phyloP scores from a whole-genome alignment of 176 grass and related monocot species.

The Pontederia crassipes region DNA sequence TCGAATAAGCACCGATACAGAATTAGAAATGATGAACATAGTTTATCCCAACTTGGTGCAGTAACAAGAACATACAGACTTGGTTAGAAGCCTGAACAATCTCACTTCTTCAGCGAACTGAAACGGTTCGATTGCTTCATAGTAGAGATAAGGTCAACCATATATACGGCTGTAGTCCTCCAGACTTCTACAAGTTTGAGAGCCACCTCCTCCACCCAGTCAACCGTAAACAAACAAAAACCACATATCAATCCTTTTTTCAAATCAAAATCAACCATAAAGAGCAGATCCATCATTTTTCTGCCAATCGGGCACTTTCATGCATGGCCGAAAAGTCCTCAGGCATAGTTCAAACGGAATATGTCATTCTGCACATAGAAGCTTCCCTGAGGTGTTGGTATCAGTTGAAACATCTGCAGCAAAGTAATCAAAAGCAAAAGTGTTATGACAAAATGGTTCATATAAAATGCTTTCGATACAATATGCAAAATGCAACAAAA shows the following conservation, averaged over 20 bases:
- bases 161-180: no score
- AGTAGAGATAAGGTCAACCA: no score
- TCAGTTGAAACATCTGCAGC: constrained; percentile 16
- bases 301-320: not conserved
- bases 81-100: not conserved
- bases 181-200: no score
- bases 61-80: no score
- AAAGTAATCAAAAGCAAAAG: not conserved
- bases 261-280: not conserved
- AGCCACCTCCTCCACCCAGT: no score
- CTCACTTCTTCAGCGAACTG: not conserved
- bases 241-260: not conserved
- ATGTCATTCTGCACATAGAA: constrained; percentile 14
- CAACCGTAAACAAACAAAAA: not conserved
- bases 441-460: no score
- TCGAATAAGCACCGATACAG: no score
- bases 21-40: no score
- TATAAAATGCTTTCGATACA: no score
- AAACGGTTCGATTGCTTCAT: no score
- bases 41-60: no score
- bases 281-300: not conserved
- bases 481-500: no score
- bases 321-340: not conserved
- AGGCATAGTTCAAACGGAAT: constrained; percentile 17
- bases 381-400: constrained; percentile 11